Evolutionary conservation across 2,329 filamentous ascomycete genomes (phyloP), one percentile per base, ranked within the genome.

Genomic region (Scytalidium lignicola): DNA sequence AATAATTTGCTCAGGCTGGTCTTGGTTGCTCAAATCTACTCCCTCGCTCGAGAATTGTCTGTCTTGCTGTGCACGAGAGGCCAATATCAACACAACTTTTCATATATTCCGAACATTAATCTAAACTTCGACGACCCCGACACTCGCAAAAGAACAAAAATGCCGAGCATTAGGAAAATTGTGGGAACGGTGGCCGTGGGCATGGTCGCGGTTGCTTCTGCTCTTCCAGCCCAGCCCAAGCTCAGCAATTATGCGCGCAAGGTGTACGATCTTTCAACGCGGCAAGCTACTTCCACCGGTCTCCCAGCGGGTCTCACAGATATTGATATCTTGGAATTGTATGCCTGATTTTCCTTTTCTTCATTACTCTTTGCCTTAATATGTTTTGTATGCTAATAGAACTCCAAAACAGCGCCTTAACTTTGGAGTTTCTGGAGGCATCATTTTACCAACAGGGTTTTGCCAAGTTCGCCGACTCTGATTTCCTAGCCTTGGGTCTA

Each of bases 381-480:
- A 26, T 10, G 23, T 26, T 10, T 26, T 26, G 5, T 26, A 5
- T n/a, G 32, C 32, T 37, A 37, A 37, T n/a, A 17, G 32, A 13
- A 13, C 7, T 13, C 10, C 5, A 37, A n/a, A 37, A 37, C 54
- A 85, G 82, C 62, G 85, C 85, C 54, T 72, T 88, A 49, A 88
- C 85, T 5, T 74, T 88, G 42, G 86, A 90, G 69, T 83, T 86
- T 69, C 83, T 90, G 60, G 86, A 90, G 70, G 75, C 82, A 20
- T 73, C 76, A 48, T 90, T 88, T 69, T 90, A 90, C 74, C 74
- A 79, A 58, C 75, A 86, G 62, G 85, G 84, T 32, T 86, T 90
- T 62, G 74, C 74, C 54, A 76, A 80, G 65, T 87, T 89, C 70
- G 74, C 79, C 21, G 74, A 78, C 39, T 65, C 74, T 23, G 80